Conservation (phyloP, 257 asterid genomes). For the Solanum gandarillasii region DNA sequence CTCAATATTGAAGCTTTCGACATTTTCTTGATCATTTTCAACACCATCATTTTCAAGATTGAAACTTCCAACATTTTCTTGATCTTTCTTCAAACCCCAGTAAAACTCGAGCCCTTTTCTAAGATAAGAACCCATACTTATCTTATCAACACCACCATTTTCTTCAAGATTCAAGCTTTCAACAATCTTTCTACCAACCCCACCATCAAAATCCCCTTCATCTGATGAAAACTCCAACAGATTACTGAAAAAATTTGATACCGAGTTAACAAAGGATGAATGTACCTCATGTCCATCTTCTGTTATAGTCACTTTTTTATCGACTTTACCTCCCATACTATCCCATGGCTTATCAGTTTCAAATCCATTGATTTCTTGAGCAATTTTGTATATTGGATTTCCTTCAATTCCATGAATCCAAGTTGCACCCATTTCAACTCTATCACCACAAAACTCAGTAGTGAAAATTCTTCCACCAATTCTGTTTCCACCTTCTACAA, state of each 20-base stretch:
- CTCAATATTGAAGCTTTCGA: accelerated
- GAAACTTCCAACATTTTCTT: neutral
- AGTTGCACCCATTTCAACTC: constrained; percentile 83
- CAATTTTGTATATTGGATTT: constrained; percentile 67
- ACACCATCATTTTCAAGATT: neutral
- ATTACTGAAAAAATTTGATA: constrained; percentile 37
- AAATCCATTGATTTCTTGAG: constrained; percentile 27
- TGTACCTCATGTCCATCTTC: constrained; percentile 52
- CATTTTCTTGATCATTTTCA: neutral
- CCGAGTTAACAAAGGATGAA: constrained; percentile 44
- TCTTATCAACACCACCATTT: constrained; percentile 1
- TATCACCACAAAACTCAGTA: constrained; percentile 58
- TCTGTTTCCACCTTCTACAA: constrained; percentile 70
- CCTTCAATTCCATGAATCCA: constrained; percentile 93
- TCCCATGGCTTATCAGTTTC: constrained; percentile 70
- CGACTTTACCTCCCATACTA: constrained; percentile 50
- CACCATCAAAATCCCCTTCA: constrained; percentile 9
- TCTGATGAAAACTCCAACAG: constrained; percentile 66
- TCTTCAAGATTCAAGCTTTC: neutral
- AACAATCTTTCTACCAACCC: neutral
- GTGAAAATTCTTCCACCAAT: constrained; percentile 84
- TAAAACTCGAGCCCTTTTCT: constrained; percentile 43
- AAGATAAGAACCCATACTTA: neutral
- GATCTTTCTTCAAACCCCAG: constrained; percentile 12
- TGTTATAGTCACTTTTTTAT: constrained; percentile 44